Conservation (phyloP, 2,329 filamentous ascomycete species). For the Verticillium tricorpus region DNA sequence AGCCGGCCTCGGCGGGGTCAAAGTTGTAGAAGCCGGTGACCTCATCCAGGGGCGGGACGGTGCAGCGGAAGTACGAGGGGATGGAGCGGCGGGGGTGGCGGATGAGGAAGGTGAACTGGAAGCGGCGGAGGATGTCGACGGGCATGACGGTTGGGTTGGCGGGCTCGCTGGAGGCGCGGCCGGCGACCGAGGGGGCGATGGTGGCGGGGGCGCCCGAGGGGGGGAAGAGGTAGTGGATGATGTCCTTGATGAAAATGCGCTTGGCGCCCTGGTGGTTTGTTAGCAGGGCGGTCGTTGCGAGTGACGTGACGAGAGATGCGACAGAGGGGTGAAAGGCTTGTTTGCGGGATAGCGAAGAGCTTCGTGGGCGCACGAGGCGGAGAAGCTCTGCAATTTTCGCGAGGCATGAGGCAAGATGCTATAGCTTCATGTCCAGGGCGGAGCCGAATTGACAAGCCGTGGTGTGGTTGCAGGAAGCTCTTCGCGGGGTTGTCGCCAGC, state of each 20-base stretch:
- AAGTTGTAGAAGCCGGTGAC: slow-evolving; percentile 84
- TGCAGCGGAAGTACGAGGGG: slow-evolving; percentile 93
- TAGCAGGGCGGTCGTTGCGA: not conserved
- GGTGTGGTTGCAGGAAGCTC: slow-evolving; percentile 1
- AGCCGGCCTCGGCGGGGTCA: slow-evolving; percentile 84
- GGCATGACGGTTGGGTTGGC: slow-evolving; percentile 86
- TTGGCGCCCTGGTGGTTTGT: slow-evolving; percentile 58
- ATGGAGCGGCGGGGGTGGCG: slow-evolving; percentile 90
- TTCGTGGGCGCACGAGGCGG: not conserved
- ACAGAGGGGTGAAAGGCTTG: not conserved
- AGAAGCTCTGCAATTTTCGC: not conserved
- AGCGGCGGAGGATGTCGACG: slow-evolving; percentile 64
- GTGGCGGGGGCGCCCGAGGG: slow-evolving; percentile 62
- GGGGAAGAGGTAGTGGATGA: slow-evolving; percentile 85
- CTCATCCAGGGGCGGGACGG: slow-evolving; percentile 76
- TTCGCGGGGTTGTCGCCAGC: not conserved
- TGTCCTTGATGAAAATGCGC: slow-evolving; percentile 97
- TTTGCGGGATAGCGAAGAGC: not conserved
- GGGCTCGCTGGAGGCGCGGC: slow-evolving; percentile 50
- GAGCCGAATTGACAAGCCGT: not conserved
- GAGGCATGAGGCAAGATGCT: not conserved
- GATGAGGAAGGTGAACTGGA: slow-evolving; percentile 96
- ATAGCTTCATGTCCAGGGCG: not conserved
- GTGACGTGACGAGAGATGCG: not conserved
- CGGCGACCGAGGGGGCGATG: slow-evolving; percentile 75